Percentiles rank a stretch among this genome's conserved stretches.
Conservation (phyloP, 2,329 filamentous ascomycete species). For the Arachnopeziza araneosa region DNA sequence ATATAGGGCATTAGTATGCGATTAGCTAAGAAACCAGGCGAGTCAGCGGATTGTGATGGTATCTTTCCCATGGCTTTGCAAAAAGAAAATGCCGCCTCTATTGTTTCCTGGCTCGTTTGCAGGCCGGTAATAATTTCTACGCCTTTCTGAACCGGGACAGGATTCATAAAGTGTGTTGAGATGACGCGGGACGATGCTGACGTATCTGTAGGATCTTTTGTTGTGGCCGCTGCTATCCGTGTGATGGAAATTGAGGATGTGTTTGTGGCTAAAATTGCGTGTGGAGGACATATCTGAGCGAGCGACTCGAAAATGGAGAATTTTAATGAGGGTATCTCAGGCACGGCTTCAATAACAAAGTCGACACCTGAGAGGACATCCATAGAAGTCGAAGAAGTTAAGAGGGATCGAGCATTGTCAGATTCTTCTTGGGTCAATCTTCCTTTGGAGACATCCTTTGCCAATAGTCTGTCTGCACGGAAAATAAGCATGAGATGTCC, state of each 20-base stretch:
- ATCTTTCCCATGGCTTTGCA: slow-evolving; percentile 93
- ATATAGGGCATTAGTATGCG: slow-evolving; percentile 99
- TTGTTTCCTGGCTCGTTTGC: slow-evolving; percentile 78
- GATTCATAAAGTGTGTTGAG: slow-evolving; percentile 99
- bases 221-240: slow-evolving; percentile 84
- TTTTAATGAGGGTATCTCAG: slow-evolving; percentile 85
- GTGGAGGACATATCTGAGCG: slow-evolving; percentile 72
- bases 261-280: slow-evolving; percentile 92
- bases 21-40: slow-evolving; percentile 92
- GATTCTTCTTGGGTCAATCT: slow-evolving; percentile 79
- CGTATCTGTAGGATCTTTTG: slow-evolving; percentile 70
- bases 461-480: slow-evolving; percentile 73
- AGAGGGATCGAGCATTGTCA: slow-evolving; percentile 61
- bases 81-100: slow-evolving; percentile 78
- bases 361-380: slow-evolving; percentile 78
- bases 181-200: slow-evolving; percentile 82
- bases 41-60: slow-evolving; percentile 78
- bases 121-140: slow-evolving; percentile 96
- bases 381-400: slow-evolving; percentile 67
- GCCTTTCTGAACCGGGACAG: slow-evolving; percentile 91
- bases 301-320: slow-evolving; percentile 79
- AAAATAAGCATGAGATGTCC: background rate
- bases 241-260: slow-evolving; percentile 99
- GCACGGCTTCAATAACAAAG: slow-evolving; percentile 96
- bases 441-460: slow-evolving; percentile 86